Evolutionary conservation across 148 eudicot genomes (phyloP).

Genomic region (Amaranthus palmeri): DNA sequence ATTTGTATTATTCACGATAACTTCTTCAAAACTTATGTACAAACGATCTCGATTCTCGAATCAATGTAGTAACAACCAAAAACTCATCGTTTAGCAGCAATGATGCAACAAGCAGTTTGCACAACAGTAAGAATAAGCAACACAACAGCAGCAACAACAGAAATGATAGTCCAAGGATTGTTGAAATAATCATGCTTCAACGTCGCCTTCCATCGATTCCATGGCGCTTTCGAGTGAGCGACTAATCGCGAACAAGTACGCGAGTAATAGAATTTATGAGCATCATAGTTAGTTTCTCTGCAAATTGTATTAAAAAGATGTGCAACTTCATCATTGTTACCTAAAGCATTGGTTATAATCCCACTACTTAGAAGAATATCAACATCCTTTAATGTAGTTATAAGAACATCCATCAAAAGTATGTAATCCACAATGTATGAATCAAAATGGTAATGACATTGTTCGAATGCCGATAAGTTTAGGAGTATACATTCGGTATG

Average conservation of each 20-base stretch:
- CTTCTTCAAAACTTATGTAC: too few relatives aligned
- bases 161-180: slow-evolving; percentile 44
- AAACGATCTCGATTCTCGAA: too few relatives aligned
- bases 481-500: slow-evolving; percentile 27
- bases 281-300: slow-evolving; percentile 32
- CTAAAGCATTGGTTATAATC: slow-evolving; percentile 27
- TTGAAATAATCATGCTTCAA: slow-evolving; percentile 37
- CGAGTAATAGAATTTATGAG: slow-evolving; percentile 29
- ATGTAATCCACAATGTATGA: slow-evolving; percentile 37
- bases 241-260: slow-evolving; percentile 23
- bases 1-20: too few relatives aligned
- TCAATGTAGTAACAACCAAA: too few relatives aligned
- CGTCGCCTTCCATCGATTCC: slow-evolving; percentile 31
- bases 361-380: slow-evolving; percentile 25
- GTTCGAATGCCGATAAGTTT: slow-evolving; percentile 33
- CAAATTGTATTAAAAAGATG: slow-evolving; percentile 28
- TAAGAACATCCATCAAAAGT: slow-evolving; percentile 35
- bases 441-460: slow-evolving; percentile 31
- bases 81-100: slow-evolving; percentile 13
- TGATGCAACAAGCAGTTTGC: slow-evolving; percentile 28
- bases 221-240: slow-evolving; percentile 30
- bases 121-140: slow-evolving; percentile 38
- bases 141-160: slow-evolving; percentile 34
- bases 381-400: slow-evolving; percentile 33
- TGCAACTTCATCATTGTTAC: slow-evolving; percentile 32